Evolutionary conservation across 1,139 yeast species (phyloP), one percentile per base, ranked within the genome.

Genomic region (Kodamaea sp.): DNA sequence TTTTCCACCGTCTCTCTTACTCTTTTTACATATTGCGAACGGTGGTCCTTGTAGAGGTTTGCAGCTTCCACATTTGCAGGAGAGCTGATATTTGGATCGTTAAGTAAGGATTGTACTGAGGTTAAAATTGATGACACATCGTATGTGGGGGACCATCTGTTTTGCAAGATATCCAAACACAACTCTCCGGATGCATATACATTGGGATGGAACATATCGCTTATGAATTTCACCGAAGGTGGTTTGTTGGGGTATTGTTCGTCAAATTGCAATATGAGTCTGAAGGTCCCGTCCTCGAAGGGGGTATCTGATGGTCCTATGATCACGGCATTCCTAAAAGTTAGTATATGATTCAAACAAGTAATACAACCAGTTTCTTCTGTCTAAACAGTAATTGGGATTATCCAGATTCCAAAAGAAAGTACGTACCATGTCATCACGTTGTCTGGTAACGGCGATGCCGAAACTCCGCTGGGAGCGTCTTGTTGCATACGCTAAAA

Each of bases 41-140:
- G 78, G 60, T 94, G 97, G 57, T 92, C 98, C 58, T 89, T 87
- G 64, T 88, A 92, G 55, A 92, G 70, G 46, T 89, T 90, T 2
- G 98, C 97, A 3, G 98, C 98, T 60, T 94, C 99, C 6, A 88
- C 97, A 53, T 92, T 94, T 1, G 99, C 99, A 4, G 99, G 99
- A 18, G 96, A 86, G 37, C 89, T 81, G 37, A 92, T 94, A 59
- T 92, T 92, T 8, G 99, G 99, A 57, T 92, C 99, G 59, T 92
- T 92, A 47, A 92, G 70, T 43, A 92, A 73, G 42, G 94, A 82
- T 58, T 83, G 94, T 38, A 84, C 76, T 24, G 96, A 86, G 1
- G 98, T 92, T 49, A 92, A 70, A 37, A 92, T 92, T 19, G 96
- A 89, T n/a, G 96, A 90, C 26, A 92, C 99, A 55, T 94, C 98